These are phyloP conservation scores for Esteya vermicola DNA, from an alignment of 2,329 filamentous ascomycete species.

Conservation along the genomic window DNA sequence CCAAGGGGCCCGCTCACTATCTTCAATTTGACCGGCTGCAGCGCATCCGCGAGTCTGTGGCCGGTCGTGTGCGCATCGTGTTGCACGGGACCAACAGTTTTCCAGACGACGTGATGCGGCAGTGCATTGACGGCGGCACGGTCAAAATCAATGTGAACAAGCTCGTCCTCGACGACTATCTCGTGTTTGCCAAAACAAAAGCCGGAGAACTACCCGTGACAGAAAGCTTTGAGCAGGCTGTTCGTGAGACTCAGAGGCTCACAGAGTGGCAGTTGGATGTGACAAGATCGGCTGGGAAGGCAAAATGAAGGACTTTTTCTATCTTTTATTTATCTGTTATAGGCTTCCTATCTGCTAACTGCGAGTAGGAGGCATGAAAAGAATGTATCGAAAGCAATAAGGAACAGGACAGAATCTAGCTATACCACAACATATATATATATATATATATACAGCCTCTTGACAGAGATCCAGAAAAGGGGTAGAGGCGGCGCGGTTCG, in stretches of 20 bases:
- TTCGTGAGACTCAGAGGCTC: constrained; percentile 25
- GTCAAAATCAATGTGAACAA: constrained; percentile 46
- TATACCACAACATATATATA: too few species aligned
- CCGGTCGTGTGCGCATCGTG: constrained; percentile 25
- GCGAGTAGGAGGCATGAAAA: too few species aligned
- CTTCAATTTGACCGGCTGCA: neutral
- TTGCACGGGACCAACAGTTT: constrained; percentile 46
- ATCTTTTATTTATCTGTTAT: too few species aligned
- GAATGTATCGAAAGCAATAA: too few species aligned
- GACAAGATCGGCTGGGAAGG: constrained; percentile 30
- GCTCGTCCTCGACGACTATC: constrained; percentile 12
- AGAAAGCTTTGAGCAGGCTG: constrained; percentile 29
- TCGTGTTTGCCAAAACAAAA: constrained; percentile 27
- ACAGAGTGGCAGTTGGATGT: constrained; percentile 30
- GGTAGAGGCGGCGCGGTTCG: too few species aligned
- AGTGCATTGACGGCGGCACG: constrained; percentile 36
- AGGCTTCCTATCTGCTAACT: too few species aligned
- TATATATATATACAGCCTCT: too few species aligned
- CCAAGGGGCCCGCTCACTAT: neutral
- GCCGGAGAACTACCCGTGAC: constrained; percentile 25
- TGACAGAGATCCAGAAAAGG: too few species aligned
- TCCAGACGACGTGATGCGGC: constrained; percentile 21
- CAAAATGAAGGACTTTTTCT: too few species aligned
- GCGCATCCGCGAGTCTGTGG: neutral
- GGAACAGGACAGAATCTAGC: too few species aligned